A percentile compares a stretch with the other conserved stretches of the same genome.
These are phyloP conservation scores for Pseudogymnoascus sp. DNA, from an alignment of 2,329 filamentous ascomycete genomes.

Conservation along the genomic window DNA sequence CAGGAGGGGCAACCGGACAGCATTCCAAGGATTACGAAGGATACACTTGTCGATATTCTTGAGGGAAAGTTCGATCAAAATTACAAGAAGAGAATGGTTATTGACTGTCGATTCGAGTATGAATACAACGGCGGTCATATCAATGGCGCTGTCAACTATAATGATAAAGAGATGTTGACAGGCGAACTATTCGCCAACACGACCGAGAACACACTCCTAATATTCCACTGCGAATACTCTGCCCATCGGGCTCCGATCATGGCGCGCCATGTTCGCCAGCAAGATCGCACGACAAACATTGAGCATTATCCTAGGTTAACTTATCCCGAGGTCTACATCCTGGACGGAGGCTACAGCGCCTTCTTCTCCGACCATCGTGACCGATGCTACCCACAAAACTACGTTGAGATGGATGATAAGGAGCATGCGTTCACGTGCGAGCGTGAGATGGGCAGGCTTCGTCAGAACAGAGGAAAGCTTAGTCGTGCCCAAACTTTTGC, in stretches of 20 bases:
- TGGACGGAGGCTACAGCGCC: conserved; percentile 90
- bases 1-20: conserved; percentile 74
- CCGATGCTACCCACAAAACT: conserved; percentile 88
- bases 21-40: conserved; percentile 77
- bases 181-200: conserved; percentile 62
- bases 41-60: conserved; percentile 78
- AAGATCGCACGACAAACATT: conserved; percentile 78
- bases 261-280: conserved; percentile 85
- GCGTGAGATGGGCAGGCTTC: conserved; percentile 86
- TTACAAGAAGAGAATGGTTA: conserved; percentile 76
- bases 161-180: conserved; percentile 85
- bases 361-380: conserved; percentile 76
- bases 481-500: conserved; percentile 89
- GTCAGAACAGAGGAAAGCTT: conserved; percentile 75
- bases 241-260: conserved; percentile 93
- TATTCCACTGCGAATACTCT: conserved; percentile 98
- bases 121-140: conserved; percentile 97
- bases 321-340: conserved; percentile 96
- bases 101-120: conserved; percentile 98
- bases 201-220: conserved; percentile 66
- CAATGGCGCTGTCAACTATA: conserved; percentile 87
- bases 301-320: conserved; percentile 81
- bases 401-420: conserved; percentile 92
- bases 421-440: conserved; percentile 91
- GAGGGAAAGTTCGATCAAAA: conserved; percentile 72